These are phyloP conservation scores for Penicillium brevicompactum DNA, from an alignment of 2,329 filamentous ascomycete species.

Conservation along the genomic window DNA sequence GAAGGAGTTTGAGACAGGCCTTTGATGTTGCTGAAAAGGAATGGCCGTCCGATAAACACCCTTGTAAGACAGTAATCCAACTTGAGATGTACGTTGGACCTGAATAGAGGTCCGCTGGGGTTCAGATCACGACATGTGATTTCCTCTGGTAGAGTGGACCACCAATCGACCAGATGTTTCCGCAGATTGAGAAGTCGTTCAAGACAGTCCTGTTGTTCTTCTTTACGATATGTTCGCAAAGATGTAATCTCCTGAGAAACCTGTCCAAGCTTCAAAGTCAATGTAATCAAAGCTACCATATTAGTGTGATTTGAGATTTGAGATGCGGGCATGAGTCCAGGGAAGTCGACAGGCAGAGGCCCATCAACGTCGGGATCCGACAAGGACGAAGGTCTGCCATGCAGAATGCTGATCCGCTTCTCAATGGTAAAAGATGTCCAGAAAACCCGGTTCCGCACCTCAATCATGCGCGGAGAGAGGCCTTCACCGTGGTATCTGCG, in stretches of 20 bases:
- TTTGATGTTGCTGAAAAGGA: conserved; percentile 50
- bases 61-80: conserved; percentile 57
- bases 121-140: conserved; percentile 46
- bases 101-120: conserved; percentile 45
- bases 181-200: conserved; percentile 42
- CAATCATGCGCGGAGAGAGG: conserved; percentile 52
- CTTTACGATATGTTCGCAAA: conserved; percentile 41
- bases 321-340: conserved; percentile 45
- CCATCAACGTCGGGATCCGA: conserved; percentile 57
- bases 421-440: conserved; percentile 62
- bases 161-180: conserved; percentile 46
- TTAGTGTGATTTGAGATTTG: conserved; percentile 50
- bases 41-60: conserved; percentile 58
- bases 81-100: conserved; percentile 54
- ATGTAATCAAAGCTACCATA: conserved; percentile 51
- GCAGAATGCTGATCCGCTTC: conserved; percentile 59
- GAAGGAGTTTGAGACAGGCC: conserved; percentile 26
- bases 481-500: conserved; percentile 52
- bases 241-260: conserved; percentile 45
- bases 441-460: conserved; percentile 59
- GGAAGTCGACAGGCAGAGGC: conserved; percentile 52
- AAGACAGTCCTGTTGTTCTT: conserved; percentile 44
- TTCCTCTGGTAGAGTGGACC: conserved; percentile 42
- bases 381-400: conserved; percentile 59
- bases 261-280: conserved; percentile 45